Evolutionary conservation across 2,329 filamentous ascomycete species (phyloP), one percentile per base, ranked within the genome.

Genomic region (Elsinoe batatas): DNA sequence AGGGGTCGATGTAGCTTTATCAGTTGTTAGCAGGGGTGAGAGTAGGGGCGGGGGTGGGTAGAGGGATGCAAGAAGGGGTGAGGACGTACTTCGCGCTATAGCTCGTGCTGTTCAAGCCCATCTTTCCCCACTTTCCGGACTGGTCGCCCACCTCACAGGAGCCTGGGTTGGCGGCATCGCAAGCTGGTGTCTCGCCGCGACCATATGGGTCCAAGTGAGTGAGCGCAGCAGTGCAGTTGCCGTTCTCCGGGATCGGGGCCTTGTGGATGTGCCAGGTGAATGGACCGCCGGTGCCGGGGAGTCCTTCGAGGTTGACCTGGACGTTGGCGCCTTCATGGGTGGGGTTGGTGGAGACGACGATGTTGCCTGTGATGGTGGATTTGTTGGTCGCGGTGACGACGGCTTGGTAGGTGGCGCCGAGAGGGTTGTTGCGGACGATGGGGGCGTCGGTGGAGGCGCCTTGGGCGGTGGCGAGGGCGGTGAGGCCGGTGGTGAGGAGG

Each of bases 121-220:
- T 78, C 58, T 76, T 75, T 59, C 85, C 85, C 64, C 85, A 74
- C 73, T 91, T 91, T 65, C 87, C 87, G 62, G 80, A 79, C 56
- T 90, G 74, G 67, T 91, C 87, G 61, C 88, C 87, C 10, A 87
- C 80, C 70, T 91, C 81, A 73, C 87, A 93, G 8, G 80, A 82
- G 59, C 79, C 69, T 6, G 83, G 83, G 5, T 72, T 65, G 8
- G 66, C 62, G 10, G 71, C 36, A 64, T 88, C 75, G 71, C 87
- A 91, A 4, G 77, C 63, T 3, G 82, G 74, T 1, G 69, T 70
- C 64, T 88, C 81, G 60, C 81, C 81, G 51, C 84, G 83, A 50
- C 75, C 66, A 67, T 77, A 87, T 15, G 87, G 87, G 64, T 91
- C 85, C 11, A 89, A 77, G 64, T 91, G 87, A 1, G 74, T 80